Base-by-base conservation (phyloP, 2,329 filamentous ascomycete species). In the Paraconiothyrium sp. region DNA sequence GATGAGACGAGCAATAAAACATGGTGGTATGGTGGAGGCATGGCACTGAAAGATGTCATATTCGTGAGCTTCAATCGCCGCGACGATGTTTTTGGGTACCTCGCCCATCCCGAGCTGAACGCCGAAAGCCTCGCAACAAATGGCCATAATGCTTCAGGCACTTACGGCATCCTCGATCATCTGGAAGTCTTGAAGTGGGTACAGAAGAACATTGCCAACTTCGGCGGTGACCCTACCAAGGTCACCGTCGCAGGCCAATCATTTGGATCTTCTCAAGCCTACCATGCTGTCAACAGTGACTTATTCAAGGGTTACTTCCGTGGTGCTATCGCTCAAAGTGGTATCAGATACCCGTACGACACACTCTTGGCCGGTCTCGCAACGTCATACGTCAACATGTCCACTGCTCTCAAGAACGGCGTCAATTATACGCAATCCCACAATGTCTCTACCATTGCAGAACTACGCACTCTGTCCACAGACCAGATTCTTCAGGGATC, bases 231-330 rank as follows among this genome's bases (percentile, higher is more conserved):
- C 8, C 54, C 54, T 11, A 24, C 20, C 16, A 22, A 35, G 27
- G 16, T 56, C 52, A 55, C 52, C 27, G 39, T 55, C 13, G 39
- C 39, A 16, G 54, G 54, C 11, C 41, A 47, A n/a, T 47, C 39
- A 13, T 30, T 35, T 16, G 54, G 41, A 8, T 56, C 54, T 9
- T 22, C 54, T 9, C 22, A 16, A 35, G 16, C 41, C 20, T 56
- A 56, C 41, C 54, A 56, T n/a, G 30, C 30, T 16, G 24, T 56
- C 41, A 80, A 80, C 13, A 81, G 80, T 16, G 80, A 79, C 13
- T 73, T 72, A 46, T 79, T 80, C 16, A 80, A 80, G 30, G 72
- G 76, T 2, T 75, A 80, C 44, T 79, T 79, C 57, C 74, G 78
- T 49, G 79, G 80, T 11, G 81, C 78, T 11, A 74, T 83, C 7